Evolutionary conservation across 2,329 filamentous ascomycete genomes (phyloP).

Genomic region (Purpureocillium lavendulum): DNA sequence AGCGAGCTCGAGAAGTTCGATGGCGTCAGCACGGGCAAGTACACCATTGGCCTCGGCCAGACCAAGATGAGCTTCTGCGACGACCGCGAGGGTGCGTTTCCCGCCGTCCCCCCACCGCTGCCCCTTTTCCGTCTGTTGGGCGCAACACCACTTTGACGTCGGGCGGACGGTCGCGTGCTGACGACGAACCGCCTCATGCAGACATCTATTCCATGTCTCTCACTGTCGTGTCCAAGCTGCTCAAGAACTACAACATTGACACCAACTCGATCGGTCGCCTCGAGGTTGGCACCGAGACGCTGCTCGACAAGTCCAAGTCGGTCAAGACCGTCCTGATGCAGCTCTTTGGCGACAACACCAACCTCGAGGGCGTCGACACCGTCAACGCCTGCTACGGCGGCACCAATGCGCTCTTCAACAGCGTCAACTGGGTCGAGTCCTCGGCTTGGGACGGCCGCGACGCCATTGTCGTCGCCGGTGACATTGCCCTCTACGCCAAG

Average conservation of each 20-base stretch:
- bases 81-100: constrained; percentile 67
- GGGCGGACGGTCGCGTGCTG: not conserved
- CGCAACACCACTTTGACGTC: not conserved
- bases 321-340: constrained; percentile 87
- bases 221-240: constrained; percentile 67
- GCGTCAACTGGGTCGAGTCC: constrained; percentile 78
- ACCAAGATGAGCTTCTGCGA: constrained; percentile 91
- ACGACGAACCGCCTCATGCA: constrained; percentile 23
- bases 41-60: constrained; percentile 85
- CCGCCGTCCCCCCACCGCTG: not conserved
- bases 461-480: constrained; percentile 70
- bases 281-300: constrained; percentile 79
- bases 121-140: too few species aligned
- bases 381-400: constrained; percentile 83
- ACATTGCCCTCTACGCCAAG: constrained; percentile 82
- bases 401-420: constrained; percentile 78
- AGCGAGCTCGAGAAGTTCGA: constrained; percentile 78
- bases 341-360: constrained; percentile 75
- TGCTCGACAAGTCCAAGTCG: constrained; percentile 85
- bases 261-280: constrained; percentile 68
- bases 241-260: constrained; percentile 79
- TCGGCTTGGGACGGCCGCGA: constrained; percentile 81
- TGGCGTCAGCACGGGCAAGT: constrained; percentile 74
- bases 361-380: constrained; percentile 75
- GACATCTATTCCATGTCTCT: constrained; percentile 84